Evolutionary conservation across 1,284 basidiomycete genomes (phyloP), one percentile per base, ranked within the genome.

Genomic region (Gymnopus androsaceus): DNA sequence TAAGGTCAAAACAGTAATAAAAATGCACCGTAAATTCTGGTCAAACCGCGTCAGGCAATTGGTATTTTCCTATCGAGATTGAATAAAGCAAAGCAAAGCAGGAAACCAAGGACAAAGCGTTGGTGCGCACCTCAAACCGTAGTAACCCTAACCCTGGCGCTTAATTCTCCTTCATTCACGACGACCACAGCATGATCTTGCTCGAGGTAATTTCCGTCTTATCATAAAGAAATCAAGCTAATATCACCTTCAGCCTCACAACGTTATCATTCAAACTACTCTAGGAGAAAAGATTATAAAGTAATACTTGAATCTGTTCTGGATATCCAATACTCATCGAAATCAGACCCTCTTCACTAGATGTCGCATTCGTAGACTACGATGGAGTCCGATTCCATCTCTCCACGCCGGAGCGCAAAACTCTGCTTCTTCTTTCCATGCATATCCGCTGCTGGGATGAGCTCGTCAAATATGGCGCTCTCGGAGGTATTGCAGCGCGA

Each of bases 361-460:
- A 99, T 75, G 90, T 98, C 58, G 87, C 92, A 59, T 98, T 99
- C 65, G 95, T 98, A 54, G 96, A 99, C 75, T 99, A 95, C 68
- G 97, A 99, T 74, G 92, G 94, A 50, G 95, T 99, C 51, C 85
- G 94, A 47, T 99, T 98, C 76, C 95, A 92, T 70, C 74, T 99
- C 52, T 92, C 91, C 11, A 95, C 94, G 0, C 89, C 90, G 3
- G 86, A 92, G 40, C 85, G 88, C 67, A 94, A 94, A 70, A 88
- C 90, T 2, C 73, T 84, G 2, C 75, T 96, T 19, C 78, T 92
- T 36, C 83, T 99, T 15, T 98, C 95, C 33, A 99, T 99, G 94
- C 88, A 89, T 72, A 95, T 99, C 63, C 87, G 91, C 55, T 99
- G 97, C 79, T 99, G 96, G 96, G 82, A 88, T 58, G 94, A 99